Base-by-base conservation (phyloP, 2,329 filamentous ascomycete genomes). In the Pseudocercospora fuligena region DNA sequence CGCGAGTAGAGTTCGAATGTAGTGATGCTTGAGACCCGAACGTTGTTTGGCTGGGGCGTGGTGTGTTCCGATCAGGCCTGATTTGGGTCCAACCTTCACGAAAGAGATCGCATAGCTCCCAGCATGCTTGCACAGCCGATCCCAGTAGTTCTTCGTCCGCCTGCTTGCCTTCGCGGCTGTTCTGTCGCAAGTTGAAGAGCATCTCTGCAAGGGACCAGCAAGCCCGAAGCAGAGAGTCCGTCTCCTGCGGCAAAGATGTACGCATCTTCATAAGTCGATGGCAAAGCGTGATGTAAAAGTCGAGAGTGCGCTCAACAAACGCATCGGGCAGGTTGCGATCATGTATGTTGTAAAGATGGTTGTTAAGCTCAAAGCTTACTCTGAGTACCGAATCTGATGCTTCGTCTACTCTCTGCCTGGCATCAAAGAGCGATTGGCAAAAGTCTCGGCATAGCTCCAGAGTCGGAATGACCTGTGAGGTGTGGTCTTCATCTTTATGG, bases 261-360 rank as follows among this genome's bases (percentile, higher is more conserved):
- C 92, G 88, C 78, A 97, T 93, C 78, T 97, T 97, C 93, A 97
- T 97, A n/a, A 97, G 81, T 46, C 94, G 89, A 78, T 97, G 94
- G 75, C 94, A 97, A 2, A 98, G 80, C 0, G 94, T 97, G 72
- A 97, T 91, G 75, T 97, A 97, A 74, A 97, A 97, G 74, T 97
- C 94, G 64, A 98, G 80, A 0, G 94, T 97, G 66, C 94, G 86
- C 79, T 97, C 94, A 61, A 91, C 88, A 77, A 98, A 97, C 0
- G 90, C 88, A 74, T 96, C 92, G 0, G 94, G 94, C 3, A 97
- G 83, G 63, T 87, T 90, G 33, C 91, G 88, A 76, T 97, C 93
- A 74, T 97, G 93, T 0, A 93, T 94, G 76, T 94, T 97, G 81
- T 94, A 97, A 1, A 98, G 85, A 78, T 98, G 94, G 73, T 97